Base-by-base conservation (phyloP, 1,284 basidiomycete species). In the Apiotrichum siamense region DNA sequence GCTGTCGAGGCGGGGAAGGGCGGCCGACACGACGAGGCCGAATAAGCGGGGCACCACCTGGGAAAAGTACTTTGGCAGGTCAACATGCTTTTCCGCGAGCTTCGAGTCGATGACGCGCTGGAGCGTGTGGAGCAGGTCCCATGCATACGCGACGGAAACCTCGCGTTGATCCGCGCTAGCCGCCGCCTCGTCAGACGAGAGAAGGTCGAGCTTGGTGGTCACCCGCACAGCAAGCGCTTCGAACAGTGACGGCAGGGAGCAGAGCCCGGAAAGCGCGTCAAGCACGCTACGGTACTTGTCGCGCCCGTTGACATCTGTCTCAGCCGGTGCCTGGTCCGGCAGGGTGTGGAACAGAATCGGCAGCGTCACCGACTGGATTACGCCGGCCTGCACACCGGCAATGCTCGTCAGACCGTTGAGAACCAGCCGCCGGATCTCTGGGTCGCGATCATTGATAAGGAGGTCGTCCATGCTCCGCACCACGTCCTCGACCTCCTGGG, bases 191-290 rank as follows among this genome's bases (percentile, higher is more conserved):
- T 47, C 54, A 29, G 64, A 44, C n/a, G 81, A 54, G 13, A 71
- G 70, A 1, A 86, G 66, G 56, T 91, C 87, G 24, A 97, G 76
- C 69, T 90, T 89, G 2, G 86, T 84, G 1, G 80, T 82, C 12
- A 97, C 76, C 21, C 87, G 83, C 40, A 90, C 80, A 35, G 90
- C 82, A 26, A 97, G 79, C 7, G 80, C 84, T 67, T 91, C 88
- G 71, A 96, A 97, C 24, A 97, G 78, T 21, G 83, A 79, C 0
- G 86, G 79, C 40, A 85, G 81, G 3, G 81, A 70, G 67, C 90
- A 94, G 13, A 99, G 79, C 12, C 78, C 80, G 35, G 83, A 80
- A 24, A 98, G 79, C 4, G 85, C 82, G 2, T 79, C 77, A 27
- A 98, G 81, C 15, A 82, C 81, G 18, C 79, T 79, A 75, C 87